phyloP scores from a whole-genome alignment of 768 basidiomycete species.

The Psilocybe cyanescens region DNA sequence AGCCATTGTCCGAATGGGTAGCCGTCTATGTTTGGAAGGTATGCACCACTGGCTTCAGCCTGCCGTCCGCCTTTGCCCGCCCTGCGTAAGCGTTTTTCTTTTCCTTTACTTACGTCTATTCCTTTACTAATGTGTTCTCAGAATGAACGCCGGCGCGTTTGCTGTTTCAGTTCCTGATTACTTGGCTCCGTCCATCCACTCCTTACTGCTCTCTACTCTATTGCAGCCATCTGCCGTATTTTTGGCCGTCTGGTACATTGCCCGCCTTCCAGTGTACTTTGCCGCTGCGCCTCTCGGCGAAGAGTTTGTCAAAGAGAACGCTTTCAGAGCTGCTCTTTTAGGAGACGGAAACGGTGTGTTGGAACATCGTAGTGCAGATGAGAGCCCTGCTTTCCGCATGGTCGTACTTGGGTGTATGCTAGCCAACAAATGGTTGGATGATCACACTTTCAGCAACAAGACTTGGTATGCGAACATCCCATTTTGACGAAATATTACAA shows the following conservation, averaged over 20 bases:
- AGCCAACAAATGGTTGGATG: slow-evolving; percentile 88
- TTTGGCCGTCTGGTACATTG: slow-evolving; percentile 83
- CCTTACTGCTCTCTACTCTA: slow-evolving; percentile 75
- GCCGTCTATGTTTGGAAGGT: slow-evolving; percentile 83
- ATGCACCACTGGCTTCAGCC: slow-evolving; percentile 71
- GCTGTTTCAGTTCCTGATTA: slow-evolving; percentile 51
- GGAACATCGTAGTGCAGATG: slow-evolving; percentile 56
- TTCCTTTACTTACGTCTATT: slow-evolving; percentile 6
- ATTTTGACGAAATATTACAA: slow-evolving; percentile 2
- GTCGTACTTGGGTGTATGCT: slow-evolving; percentile 84
- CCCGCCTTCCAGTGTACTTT: slow-evolving; percentile 73
- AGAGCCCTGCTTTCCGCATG: slow-evolving; percentile 70
- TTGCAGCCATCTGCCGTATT: slow-evolving; percentile 83
- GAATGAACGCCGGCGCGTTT: slow-evolving; percentile 41
- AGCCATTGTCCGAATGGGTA: slow-evolving; percentile 81
- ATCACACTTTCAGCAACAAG: slow-evolving; percentile 89
- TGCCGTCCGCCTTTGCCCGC: slow-evolving; percentile 56
- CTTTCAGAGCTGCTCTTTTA: slow-evolving; percentile 67
- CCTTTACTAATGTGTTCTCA: slow-evolving; percentile 21
- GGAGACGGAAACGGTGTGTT: slow-evolving; percentile 47
- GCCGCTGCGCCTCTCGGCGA: slow-evolving; percentile 51
- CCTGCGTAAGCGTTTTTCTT: slow-evolving; percentile 51
- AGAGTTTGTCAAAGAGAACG: slow-evolving; percentile 60
- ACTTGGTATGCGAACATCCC: slow-evolving; percentile 64
- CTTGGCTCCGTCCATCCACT: slow-evolving; percentile 67